Evolutionary conservation across 495 filamentous ascomycete species (phyloP).

Genomic region (Talaromyces wortmannii): DNA sequence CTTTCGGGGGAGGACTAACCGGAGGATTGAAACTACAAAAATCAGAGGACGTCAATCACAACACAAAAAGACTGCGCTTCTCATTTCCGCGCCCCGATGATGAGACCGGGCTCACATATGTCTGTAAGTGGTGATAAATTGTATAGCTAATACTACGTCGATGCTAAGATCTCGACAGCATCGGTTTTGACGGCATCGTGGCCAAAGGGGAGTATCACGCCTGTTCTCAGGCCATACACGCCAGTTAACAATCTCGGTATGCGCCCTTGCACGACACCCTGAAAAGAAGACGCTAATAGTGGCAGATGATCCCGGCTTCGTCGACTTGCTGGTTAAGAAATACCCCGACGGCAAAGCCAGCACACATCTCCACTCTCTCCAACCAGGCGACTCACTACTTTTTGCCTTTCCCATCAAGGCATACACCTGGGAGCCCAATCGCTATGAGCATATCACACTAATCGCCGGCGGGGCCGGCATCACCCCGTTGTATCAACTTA

Average conservation of each 20-base stretch:
- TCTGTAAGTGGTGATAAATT: constrained; percentile 31
- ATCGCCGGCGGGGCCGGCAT: constrained; percentile 61
- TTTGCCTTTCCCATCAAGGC: constrained; percentile 44
- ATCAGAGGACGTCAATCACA: constrained; percentile 50
- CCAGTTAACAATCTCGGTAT: constrained; percentile 48
- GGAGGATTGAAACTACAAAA: not conserved
- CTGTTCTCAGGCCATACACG: constrained; percentile 53
- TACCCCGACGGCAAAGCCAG: constrained; percentile 59
- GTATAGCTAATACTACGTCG: not conserved
- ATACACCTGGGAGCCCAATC: constrained; percentile 48
- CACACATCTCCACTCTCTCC: constrained; percentile 52
- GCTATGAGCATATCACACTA: constrained; percentile 46
- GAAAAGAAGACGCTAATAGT: not conserved
- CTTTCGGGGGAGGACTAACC: not conserved
- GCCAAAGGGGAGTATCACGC: constrained; percentile 26
- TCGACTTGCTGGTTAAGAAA: constrained; percentile 57
- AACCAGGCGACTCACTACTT: constrained; percentile 50
- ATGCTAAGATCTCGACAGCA: constrained; percentile 17
- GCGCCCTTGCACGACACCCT: not conserved
- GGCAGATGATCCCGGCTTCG: constrained; percentile 31
- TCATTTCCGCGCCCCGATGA: constrained; percentile 45
- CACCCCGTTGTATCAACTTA: constrained; percentile 56
- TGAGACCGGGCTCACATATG: constrained; percentile 44
- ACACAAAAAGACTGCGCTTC: constrained; percentile 59
- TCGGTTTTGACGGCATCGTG: constrained; percentile 48